Base-by-base conservation (phyloP, 345 rosid species). In the Rhodamnia argentea region DNA sequence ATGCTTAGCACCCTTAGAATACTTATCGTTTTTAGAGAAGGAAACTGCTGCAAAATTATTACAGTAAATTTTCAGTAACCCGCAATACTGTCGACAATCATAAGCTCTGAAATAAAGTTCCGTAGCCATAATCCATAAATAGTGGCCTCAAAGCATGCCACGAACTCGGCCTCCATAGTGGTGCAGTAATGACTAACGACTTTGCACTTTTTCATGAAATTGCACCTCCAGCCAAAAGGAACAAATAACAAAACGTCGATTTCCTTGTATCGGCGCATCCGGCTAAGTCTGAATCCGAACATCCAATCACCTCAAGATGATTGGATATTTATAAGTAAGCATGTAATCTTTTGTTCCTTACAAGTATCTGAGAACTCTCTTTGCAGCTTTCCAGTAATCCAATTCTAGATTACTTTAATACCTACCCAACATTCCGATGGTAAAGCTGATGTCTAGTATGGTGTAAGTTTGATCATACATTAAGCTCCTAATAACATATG, bases 111-210 rank as follows among this genome's bases (percentile, higher is more conserved):
- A 44, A 44, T 44, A 44, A 44, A 44, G 47, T 44, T 44, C 47
- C 4, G 47, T 5, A 44, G 47, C 47, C 47, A 44, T 44, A 44
- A 44, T 44, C 4, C 47, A 44, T 44, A 6, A 44, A 44, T 44
- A 44, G 52, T 62, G 42, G 83, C 86, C 37, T 86, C 74, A 86
- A 81, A 87, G 24, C 82, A 86, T 53, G 88, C 84, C 26, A 59
- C 54, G 51, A 87, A 85, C 24, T 82, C 44, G 24, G 59, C 84
- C 13, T 62, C 84, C 50, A 85, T 82, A 76, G 55, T 89, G 82
- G 87, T 52, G 64, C 3, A 81, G 50, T 20, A 40, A 87, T 82
- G 8, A 82, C 1, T 2, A 14, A 44, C 7, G 44, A 10, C 57
- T 82, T 86, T 2, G 7, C 52, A 32, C 83, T 44, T 44, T 87